Evolutionary conservation across 176 grass and related monocot genomes (phyloP).

Genomic region (Eleusine coracana): DNA sequence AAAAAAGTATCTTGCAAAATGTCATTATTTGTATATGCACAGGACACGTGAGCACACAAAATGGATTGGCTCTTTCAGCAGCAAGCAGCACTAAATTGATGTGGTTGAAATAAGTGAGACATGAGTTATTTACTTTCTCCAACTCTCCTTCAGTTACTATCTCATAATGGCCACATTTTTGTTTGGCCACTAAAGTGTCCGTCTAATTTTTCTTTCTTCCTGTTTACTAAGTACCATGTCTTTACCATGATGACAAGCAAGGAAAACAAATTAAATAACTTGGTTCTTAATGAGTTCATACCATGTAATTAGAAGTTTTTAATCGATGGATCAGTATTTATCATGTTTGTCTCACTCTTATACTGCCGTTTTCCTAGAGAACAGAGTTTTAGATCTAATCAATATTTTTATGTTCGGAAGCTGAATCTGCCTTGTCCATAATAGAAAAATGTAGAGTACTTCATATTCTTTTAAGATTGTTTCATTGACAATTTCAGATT

Average conservation of each 20-base stretch:
- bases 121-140: slow-evolving; percentile 7
- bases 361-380: too few species aligned
- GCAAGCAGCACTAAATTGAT: slow-evolving; percentile 90
- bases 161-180: background rate
- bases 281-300: too few species aligned
- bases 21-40: slow-evolving; percentile 12
- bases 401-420: too few species aligned
- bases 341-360: too few species aligned
- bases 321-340: too few species aligned
- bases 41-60: slow-evolving; percentile 97
- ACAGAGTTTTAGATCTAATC: too few species aligned
- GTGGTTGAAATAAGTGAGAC: slow-evolving; percentile 65
- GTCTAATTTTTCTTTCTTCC: background rate
- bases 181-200: background rate
- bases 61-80: slow-evolving; percentile 93
- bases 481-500: too few species aligned
- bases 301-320: too few species aligned
- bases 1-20: background rate
- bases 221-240: background rate
- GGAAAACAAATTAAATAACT: too few species aligned
- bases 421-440: too few species aligned
- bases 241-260: background rate
- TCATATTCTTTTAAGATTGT: too few species aligned
- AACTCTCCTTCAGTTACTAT: background rate
- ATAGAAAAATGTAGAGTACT: too few species aligned